A percentile compares a stretch with the other conserved stretches of the same genome.
These are phyloP conservation scores for Botryotinia globosa DNA, from an alignment of 2,329 filamentous ascomycete genomes.

Conservation along the genomic window DNA sequence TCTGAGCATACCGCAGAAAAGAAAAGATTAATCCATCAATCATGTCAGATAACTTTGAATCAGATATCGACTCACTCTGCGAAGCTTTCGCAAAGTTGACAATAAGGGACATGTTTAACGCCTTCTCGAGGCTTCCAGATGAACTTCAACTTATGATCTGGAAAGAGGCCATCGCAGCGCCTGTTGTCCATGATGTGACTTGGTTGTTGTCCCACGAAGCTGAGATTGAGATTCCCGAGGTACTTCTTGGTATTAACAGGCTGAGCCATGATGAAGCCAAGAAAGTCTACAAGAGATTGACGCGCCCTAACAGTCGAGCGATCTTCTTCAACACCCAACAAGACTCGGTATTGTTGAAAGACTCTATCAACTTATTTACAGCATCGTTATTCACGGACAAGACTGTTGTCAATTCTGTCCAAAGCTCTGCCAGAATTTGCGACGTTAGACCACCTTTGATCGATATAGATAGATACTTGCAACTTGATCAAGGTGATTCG, in stretches of 20 bases:
- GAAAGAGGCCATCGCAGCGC: not conserved
- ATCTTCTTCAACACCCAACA: not conserved
- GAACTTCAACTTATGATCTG: slow-evolving; percentile 1
- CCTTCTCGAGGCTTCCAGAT: not conserved
- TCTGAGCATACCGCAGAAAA: not conserved
- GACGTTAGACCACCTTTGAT: not conserved
- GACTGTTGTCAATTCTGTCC: not conserved
- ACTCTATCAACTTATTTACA: not conserved
- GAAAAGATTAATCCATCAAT: not conserved
- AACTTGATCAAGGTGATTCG: not conserved
- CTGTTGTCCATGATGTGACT: not conserved
- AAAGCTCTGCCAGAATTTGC: slow-evolving; percentile 5
- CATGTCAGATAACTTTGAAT: not conserved
- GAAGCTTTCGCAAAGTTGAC: not conserved
- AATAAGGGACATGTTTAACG: not conserved
- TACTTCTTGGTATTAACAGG: not conserved
- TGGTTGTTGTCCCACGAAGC: fast-evolving
- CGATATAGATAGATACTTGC: not conserved
- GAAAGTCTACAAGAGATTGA: not conserved
- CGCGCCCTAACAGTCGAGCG: not conserved
- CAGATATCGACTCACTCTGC: not conserved
- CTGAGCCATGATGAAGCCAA: not conserved
- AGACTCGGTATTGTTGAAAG: not conserved
- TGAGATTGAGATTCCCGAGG: not conserved
- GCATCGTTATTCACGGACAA: not conserved